phyloP scores from a whole-genome alignment of 2,329 filamentous ascomycete genomes.

The Cladosporium colombiae region DNA sequence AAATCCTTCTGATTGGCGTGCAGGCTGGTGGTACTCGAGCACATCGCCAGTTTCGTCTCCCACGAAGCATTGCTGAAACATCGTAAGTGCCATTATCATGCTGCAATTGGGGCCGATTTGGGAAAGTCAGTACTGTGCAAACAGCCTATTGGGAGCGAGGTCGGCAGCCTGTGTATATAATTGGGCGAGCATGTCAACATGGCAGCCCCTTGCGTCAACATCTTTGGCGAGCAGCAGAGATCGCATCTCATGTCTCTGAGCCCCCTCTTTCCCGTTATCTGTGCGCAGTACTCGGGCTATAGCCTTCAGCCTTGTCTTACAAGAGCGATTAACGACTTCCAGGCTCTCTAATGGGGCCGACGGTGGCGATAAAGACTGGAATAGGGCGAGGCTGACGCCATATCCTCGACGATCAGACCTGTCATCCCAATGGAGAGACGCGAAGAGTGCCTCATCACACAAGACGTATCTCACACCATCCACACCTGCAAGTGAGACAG shows the following conservation, averaged over 20 bases:
- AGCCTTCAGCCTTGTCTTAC: background rate
- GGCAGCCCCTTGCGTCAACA: background rate
- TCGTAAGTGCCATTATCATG: background rate
- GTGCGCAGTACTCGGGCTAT: background rate
- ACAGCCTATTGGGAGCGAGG: background rate
- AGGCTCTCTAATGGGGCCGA: background rate
- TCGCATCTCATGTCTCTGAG: background rate
- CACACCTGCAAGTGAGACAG: background rate
- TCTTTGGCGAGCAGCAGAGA: background rate
- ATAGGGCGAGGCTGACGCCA: background rate
- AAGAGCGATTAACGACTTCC: background rate
- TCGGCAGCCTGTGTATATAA: background rate
- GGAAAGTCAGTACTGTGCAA: background rate
- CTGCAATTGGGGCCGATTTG: background rate
- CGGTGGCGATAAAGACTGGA: background rate
- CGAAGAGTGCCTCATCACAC: background rate
- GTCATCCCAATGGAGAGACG: background rate
- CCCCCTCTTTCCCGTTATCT: background rate
- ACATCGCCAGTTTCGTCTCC: background rate
- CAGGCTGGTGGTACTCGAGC: background rate
- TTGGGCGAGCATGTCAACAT: background rate
- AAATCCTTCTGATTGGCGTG: background rate
- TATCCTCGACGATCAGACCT: background rate
- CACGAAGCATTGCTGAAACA: slow-evolving; percentile 3
- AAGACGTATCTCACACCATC: background rate